Percentiles rank a stretch among this genome's conserved stretches.
Conservation (phyloP, 768 basidiomycete genomes). For the Dacryopinax spathularia region DNA sequence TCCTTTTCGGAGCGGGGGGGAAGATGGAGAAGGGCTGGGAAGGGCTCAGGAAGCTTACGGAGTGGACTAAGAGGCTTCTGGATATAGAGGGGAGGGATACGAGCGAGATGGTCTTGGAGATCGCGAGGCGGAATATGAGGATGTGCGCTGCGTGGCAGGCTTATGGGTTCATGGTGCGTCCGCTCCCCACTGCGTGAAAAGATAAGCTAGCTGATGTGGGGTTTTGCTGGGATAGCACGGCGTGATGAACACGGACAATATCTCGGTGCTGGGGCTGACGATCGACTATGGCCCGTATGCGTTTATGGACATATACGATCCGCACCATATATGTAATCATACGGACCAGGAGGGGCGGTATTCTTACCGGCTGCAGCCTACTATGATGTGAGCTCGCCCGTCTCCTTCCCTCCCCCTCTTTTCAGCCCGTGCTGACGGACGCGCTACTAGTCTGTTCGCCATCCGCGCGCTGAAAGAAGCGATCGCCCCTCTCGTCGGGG, state of each 20-base stretch:
- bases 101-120: conserved; percentile 48
- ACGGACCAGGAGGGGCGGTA: conserved; percentile 66
- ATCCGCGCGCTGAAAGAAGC: conserved; percentile 61
- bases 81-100: conserved; percentile 21
- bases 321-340: conserved; percentile 81
- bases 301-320: conserved; percentile 88
- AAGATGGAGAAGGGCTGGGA: conserved; percentile 52
- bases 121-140: conserved; percentile 66
- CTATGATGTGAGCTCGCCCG: conserved; percentile 48
- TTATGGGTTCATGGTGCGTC: conserved; percentile 65
- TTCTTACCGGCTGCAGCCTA: conserved; percentile 58
- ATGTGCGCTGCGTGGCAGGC: conserved; percentile 97
- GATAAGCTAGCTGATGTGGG: neutral
- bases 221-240: conserved; percentile 36
- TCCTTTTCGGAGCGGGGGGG: conserved; percentile 62
- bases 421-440: neutral
- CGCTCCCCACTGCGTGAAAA: neutral
- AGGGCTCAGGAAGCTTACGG: conserved; percentile 53
- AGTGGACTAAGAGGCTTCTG: conserved; percentile 55
- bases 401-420: neutral
- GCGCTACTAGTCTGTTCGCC: conserved; percentile 47
- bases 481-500: conserved; percentile 74
- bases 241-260: conserved; percentile 92
- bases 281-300: conserved; percentile 65
- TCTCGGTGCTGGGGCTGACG: conserved; percentile 32